Base-by-base conservation (phyloP, 352 stramenopile species). In the Pythium coloratum region DNA sequence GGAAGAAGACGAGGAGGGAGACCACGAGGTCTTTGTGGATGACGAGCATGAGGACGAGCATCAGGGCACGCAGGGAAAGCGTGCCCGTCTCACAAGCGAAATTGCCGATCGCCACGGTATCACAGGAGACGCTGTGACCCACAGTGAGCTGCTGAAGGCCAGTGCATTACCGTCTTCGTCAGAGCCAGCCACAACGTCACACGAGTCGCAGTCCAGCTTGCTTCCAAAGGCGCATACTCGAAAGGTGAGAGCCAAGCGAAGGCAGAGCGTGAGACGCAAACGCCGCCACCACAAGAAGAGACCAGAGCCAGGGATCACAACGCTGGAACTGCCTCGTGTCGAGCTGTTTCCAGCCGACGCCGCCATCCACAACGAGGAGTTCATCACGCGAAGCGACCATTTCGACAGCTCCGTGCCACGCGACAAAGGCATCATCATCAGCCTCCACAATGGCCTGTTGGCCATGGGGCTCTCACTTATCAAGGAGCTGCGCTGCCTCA, bases 381-480 rank as follows among this genome's bases (percentile, higher is more conserved):
- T 72, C 28, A 50, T 72, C 57, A 59, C 53, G 10, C 76, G 73
- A 42, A 72, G 73, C 33, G 34, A 13, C 26, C 12, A n/a, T 2
- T 82, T 78, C 34, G 73, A 82, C 44, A 20, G 55, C n/a, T 61
- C 42, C 30, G 71, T 80, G 0, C 18, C 50, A 9, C 64, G 64
- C 5, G 66, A 77, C 38, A 67, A 62, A 38, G 78, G 70, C 3
- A 65, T 89, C 20, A 56, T 89, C 55, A 33, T 86, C 40, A 78
- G 68, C 60, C 66, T 89, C 26, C 68, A 85, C 69, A 68, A 89
- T 44, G 67, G 62, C 24, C 75, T 78, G 14, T 54, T 87, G 32
- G 67, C 76, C 1, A 76, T 90, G 67, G 82, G 78, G 2, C 69
- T 80, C 56, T 90, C 82, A 26, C 75, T 91, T 24, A 83, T 91